Evolutionary conservation across 345 rosid species (phyloP), one percentile per base, ranked within the genome.

Genomic region (Eucalyptus erythrocorys): DNA sequence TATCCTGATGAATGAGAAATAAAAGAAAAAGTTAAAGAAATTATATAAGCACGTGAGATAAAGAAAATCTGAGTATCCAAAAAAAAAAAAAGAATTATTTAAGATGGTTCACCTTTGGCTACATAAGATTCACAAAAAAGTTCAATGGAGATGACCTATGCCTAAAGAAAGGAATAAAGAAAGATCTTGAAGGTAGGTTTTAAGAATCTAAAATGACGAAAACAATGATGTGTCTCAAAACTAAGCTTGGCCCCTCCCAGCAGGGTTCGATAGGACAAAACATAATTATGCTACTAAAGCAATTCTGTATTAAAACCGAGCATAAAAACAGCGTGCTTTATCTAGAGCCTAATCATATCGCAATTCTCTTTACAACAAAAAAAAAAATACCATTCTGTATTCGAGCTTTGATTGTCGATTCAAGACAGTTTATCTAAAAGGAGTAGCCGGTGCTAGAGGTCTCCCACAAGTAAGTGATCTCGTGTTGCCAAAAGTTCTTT

Each of bases 361-460:
- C 10, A 24, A 22, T 55, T 55, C 27, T 55, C 61, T 55, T 24
- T 55, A 55, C 30, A 22, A 55, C 30, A 47, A 55, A 55, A 55
- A 47, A 55, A 55, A 55, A 55, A 55, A 8, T 55, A 55, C 30
- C 61, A 55, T 55, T 55, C 21, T 64, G 17, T 13, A 30, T 64
- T 21, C 90, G 95, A 85, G 98, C 96, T 89, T 90, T 96, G 88
- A 91, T 97, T 88, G 91, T 97, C 89, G 98, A 97, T 93, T 96
- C 99, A 64, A 96, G 89, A 96, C 97, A 8, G 96, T 95, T 86
- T 97, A 94, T 93, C 91, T 97, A 86, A 93, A 93, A 88, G 96
- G 94, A 26, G 96, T 93, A 86, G 87, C 92, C 87, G 98, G 97
- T 90, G 98, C 98, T 80, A 97, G 98, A 89, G 98, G 98, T 59